Evolutionary conservation across 371 early-diverging fungal genomes (phyloP), one percentile per base, ranked within the genome.

Genomic region (Coemansia sp.): DNA sequence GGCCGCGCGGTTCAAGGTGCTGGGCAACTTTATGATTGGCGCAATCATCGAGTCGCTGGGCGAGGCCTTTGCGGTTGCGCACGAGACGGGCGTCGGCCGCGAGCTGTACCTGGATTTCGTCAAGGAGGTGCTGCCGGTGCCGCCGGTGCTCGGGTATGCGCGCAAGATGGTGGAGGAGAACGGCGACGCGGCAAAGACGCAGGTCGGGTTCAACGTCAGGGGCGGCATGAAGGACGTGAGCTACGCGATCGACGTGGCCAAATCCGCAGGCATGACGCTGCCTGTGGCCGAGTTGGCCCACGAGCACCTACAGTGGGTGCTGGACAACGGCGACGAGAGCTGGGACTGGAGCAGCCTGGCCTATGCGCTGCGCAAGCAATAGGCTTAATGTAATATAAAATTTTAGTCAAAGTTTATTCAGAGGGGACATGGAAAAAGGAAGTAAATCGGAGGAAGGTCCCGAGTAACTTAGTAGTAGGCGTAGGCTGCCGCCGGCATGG

Each of bases 11-110:
- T 76, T 87, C 56, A 89, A 90, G 67, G 76, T 92, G 9, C 71
- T 84, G 35, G 89, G 89, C 39, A 90, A 90, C 66, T 89, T 83
- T 57, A 79, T 88, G 57, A 70, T 90, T 16, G 79, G 80, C 0
- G 65, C 83, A 6, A 57, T 81, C 4, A 76, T 88, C 11, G 88
- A 89, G 64, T 53, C 86, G 51, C 60, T 90, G 16, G 86, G 87
- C 0, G 90, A 92, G 68, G 87, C 86, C 9, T 64, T 87, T 70
- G 86, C 86, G 0, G 74, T 90, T n/a, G 88, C 86, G 0, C 87
- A 87, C 56, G 82, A 83, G 26, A 54, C 78, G 5, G 83, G 81
- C 13, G 50, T 89, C 7, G 78, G 85, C 7, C 80, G 85, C 52
- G 80, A 83, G 8, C 81, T 84, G 20, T 78, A 87, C 7, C 63